These are phyloP conservation scores for Microbotryum scabiosae DNA, from an alignment of 1,284 basidiomycete species.

Conservation along the genomic window DNA sequence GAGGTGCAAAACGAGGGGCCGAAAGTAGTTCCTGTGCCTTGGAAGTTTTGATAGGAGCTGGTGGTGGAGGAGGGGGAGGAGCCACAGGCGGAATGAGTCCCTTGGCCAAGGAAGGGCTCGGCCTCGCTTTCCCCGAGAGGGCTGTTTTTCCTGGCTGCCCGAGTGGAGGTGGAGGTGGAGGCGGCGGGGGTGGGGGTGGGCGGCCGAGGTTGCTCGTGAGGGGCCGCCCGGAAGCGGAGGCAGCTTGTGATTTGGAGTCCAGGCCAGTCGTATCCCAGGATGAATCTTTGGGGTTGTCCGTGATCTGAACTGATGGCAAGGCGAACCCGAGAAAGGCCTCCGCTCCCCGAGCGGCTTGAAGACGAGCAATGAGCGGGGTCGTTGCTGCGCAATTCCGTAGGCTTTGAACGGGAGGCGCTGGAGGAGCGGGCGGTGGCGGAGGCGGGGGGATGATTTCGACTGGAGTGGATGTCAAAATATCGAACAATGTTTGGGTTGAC, in stretches of 20 bases:
- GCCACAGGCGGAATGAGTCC: conserved; percentile 3
- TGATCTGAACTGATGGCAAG: too few species aligned
- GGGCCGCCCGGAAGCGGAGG: too few species aligned
- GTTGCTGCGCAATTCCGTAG: too few species aligned
- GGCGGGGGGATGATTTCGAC: conserved; percentile 16
- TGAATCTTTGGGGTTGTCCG: too few species aligned
- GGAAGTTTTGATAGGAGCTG: background rate
- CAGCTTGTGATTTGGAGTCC: too few species aligned
- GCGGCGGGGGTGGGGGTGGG: conserved; percentile 10
- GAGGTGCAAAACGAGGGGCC: conserved; percentile 2
- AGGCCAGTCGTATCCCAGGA: too few species aligned
- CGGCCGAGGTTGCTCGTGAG: conserved; percentile 23
- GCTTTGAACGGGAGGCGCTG: background rate
- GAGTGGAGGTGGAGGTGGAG: conserved; percentile 13
- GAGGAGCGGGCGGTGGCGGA: conserved; percentile 15
- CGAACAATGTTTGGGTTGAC: conserved; percentile 10
- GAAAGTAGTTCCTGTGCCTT: too few species aligned
- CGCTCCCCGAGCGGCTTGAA: too few species aligned
- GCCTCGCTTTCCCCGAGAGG: conserved; percentile 18
- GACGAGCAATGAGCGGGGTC: too few species aligned
- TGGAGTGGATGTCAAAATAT: conserved; percentile 30
- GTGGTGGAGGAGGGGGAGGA: background rate
- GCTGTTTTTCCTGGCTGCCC: conserved; percentile 7
- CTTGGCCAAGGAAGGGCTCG: conserved; percentile 9
- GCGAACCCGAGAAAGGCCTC: too few species aligned